Evolutionary conservation across 192 early-diverging fungal species (phyloP).

Genomic region (Cetraspora pellucida): DNA sequence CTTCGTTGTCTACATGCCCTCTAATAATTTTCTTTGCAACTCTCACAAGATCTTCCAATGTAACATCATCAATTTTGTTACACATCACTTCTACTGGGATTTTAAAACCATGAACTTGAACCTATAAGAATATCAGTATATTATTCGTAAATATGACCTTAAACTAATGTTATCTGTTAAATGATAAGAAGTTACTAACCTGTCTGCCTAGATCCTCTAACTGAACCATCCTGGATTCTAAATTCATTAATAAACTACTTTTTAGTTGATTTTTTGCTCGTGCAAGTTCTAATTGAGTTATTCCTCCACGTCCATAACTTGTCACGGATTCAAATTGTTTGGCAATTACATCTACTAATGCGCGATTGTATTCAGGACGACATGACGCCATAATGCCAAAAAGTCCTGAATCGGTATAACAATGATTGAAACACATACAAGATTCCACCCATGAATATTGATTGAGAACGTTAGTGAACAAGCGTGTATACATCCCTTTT

Average conservation of each 20-base stretch:
- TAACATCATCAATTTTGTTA: constrained; percentile 76
- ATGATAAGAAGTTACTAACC: constrained; percentile 46
- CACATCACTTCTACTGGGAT: constrained; percentile 78
- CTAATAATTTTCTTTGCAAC: constrained; percentile 74
- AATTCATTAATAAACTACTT: constrained; percentile 88
- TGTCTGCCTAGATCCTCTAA: constrained; percentile 95
- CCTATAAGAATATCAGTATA: constrained; percentile 18
- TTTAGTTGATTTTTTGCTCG: constrained; percentile 97
- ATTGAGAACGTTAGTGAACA: constrained; percentile 95
- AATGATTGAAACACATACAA: constrained; percentile 90
- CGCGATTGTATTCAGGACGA: constrained; percentile 71
- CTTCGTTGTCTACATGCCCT: constrained; percentile 55
- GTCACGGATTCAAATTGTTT: constrained; percentile 81
- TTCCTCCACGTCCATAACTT: constrained; percentile 40
- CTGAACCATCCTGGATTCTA: constrained; percentile 91
- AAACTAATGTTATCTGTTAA: not conserved
- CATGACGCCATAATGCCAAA: constrained; percentile 93
- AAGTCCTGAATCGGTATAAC: constrained; percentile 86
- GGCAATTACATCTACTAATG: constrained; percentile 79
- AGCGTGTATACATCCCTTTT: constrained; percentile 97
- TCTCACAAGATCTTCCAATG: constrained; percentile 71
- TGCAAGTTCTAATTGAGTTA: constrained; percentile 65
- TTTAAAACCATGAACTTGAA: constrained; percentile 72
- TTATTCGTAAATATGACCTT: constrained; percentile 23
- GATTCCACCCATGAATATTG: constrained; percentile 93